Percentiles rank a stretch among this genome's conserved stretches.
phyloP scores from a whole-genome alignment of 352 stramenopile species.

The Phytophthora pinifolia region DNA sequence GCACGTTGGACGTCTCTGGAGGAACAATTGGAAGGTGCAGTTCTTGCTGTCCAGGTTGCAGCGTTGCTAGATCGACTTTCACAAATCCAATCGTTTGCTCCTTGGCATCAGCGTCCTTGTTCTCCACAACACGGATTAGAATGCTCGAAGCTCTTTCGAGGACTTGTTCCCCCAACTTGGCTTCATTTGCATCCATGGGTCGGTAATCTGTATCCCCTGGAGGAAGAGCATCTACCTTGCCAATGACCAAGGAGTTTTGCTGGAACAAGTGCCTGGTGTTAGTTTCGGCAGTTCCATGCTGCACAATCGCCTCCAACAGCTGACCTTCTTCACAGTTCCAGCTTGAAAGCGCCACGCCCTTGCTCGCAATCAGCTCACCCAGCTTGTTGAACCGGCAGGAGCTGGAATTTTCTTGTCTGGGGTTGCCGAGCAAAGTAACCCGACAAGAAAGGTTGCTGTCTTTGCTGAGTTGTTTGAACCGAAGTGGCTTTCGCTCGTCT shows the following conservation, averaged over 20 bases:
- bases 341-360: slow-evolving; percentile 7
- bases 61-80: slow-evolving; percentile 49
- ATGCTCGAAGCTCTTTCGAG: slow-evolving; percentile 42
- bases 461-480: slow-evolving; percentile 15
- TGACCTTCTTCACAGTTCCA: slow-evolving; percentile 22
- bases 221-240: slow-evolving; percentile 6
- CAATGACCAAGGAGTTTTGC: slow-evolving; percentile 27
- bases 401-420: slow-evolving; percentile 5
- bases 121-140: slow-evolving; percentile 52
- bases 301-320: slow-evolving; percentile 16
- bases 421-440: slow-evolving; percentile 51
- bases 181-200: neutral
- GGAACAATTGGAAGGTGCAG: slow-evolving; percentile 47
- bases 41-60: slow-evolving; percentile 40
- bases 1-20: slow-evolving; percentile 16
- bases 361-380: slow-evolving; percentile 31
- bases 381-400: slow-evolving; percentile 11
- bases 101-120: slow-evolving; percentile 3
- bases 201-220: slow-evolving; percentile 11
- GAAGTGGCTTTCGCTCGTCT: neutral
- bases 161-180: slow-evolving; percentile 19
- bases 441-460: slow-evolving; percentile 34
- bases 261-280: slow-evolving; percentile 35
- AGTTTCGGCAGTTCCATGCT: slow-evolving; percentile 10
- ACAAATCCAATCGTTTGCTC: slow-evolving; percentile 36